phyloP scores from a whole-genome alignment of 345 rosid species.

The Syzygium aqueum region DNA sequence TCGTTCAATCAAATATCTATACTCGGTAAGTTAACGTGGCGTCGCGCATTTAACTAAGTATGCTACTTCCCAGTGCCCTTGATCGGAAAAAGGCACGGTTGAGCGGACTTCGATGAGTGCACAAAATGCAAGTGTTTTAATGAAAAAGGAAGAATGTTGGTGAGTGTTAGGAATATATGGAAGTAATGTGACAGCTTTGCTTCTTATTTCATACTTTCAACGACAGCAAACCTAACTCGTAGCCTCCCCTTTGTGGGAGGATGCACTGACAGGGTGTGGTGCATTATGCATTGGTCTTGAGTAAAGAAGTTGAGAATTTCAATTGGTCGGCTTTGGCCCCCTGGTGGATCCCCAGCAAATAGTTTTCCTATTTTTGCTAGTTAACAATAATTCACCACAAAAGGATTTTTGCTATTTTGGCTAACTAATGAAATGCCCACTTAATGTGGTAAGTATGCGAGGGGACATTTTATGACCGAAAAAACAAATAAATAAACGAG shows the following conservation, averaged over 20 bases:
- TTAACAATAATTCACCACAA: not conserved
- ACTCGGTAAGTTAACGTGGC: not conserved
- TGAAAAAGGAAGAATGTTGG: not conserved
- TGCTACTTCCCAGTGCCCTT: not conserved
- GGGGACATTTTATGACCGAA: not conserved
- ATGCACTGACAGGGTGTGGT: not conserved
- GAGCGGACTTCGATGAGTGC: not conserved
- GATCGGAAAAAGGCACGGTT: fast-evolving
- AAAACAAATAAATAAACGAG: not conserved
- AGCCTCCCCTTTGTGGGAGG: not conserved
- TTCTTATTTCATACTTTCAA: not conserved
- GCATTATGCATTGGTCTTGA: not conserved
- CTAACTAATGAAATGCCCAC: not conserved
- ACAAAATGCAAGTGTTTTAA: not conserved
- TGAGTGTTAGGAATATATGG: not conserved
- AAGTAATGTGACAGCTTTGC: not conserved
- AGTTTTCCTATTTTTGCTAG: not conserved
- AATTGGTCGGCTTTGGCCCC: not conserved
- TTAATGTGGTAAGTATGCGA: not conserved
- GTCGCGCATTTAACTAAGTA: not conserved
- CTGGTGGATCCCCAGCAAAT: not conserved
- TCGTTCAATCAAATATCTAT: not conserved
- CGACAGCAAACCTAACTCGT: not conserved
- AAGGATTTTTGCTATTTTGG: not conserved
- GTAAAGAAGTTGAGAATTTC: not conserved